Conservation (phyloP, 176 grass and related monocot species). For the Hordeum vulgare region DNA sequence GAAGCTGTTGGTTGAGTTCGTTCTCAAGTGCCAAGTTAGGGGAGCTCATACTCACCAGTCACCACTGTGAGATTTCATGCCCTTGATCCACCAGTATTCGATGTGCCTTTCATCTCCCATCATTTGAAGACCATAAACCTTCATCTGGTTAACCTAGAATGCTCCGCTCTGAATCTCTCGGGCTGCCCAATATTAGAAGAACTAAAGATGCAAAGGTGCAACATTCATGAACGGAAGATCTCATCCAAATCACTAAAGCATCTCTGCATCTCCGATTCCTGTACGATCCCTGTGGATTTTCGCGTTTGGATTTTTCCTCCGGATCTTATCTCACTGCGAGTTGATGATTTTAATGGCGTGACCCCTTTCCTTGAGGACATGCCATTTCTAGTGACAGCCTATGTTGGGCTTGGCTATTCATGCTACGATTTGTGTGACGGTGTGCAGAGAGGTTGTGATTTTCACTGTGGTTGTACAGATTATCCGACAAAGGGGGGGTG, state of each 20-base stretch:
- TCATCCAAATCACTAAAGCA: not conserved
- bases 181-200: not conserved
- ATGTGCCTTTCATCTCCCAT: not conserved
- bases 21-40: not conserved
- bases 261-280: not conserved
- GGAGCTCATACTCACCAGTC: not conserved
- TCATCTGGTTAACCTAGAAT: not conserved
- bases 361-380: not conserved
- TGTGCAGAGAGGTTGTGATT: too few relatives aligned
- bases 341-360: not conserved
- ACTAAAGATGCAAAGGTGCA: not conserved
- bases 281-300: not conserved
- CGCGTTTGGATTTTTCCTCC: not conserved
- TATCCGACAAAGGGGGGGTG: not conserved
- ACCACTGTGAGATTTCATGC: rapidly evolving
- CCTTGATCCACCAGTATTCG: not conserved
- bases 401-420: too few relatives aligned
- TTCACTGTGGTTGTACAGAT: too few relatives aligned
- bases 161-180: not conserved
- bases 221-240: not conserved
- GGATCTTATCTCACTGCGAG: not conserved
- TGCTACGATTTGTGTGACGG: too few relatives aligned
- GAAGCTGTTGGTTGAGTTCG: not conserved
- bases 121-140: not conserved
- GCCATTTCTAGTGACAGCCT: not conserved